Base-by-base conservation (phyloP, 2,329 filamentous ascomycete genomes). In the Pseudogymnoascus sp. region DNA sequence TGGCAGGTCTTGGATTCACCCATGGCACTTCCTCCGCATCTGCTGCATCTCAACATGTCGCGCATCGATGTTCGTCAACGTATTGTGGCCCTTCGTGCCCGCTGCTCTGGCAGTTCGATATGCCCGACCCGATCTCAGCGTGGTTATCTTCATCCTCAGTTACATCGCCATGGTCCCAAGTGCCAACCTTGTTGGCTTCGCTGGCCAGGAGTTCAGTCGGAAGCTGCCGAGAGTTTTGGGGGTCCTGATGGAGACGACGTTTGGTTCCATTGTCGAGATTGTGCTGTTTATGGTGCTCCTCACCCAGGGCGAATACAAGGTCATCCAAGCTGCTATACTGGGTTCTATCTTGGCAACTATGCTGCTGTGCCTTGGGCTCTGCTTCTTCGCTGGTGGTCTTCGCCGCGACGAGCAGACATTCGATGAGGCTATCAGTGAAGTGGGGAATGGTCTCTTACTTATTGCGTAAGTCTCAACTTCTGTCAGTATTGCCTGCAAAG, bases 271-370 rank as follows among this genome's bases (percentile, higher is more conserved):
- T 8, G 89, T 94, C 60, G 90, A 96, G 71, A 87, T 95, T 62
- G 83, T 95, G 55, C 77, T 95, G 31, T 94, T 95, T 74, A 87
- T 93, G 78, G 82, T 92, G 2, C 76, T 95, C 48, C 79, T 94
- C 4, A 73, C 72, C 9, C 73, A 77, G 1, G 67, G 78, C 60
- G 74, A 78, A 72, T 86, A 87, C 64, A 79, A 81, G n/a, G 88
- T 94, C 67, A 90, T 95, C 68, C 85, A 90, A 70, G 89, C 89
- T 60, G 90, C 91, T 27, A 92, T 95, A 61, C 76, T 95, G 0
- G 90, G 91, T 36, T 93, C 89, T 0, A 88, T 95, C 48, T 74
- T 96, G 35, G 90, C 91, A 10, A 95, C 91, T 33, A 82, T 94
- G 75, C 76, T 95, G 48, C 79, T 95, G 0, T 95, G 90, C 67